Evolutionary conservation across 179 eudicot genomes (phyloP).

Genomic region (Amaranthus tricolor): DNA sequence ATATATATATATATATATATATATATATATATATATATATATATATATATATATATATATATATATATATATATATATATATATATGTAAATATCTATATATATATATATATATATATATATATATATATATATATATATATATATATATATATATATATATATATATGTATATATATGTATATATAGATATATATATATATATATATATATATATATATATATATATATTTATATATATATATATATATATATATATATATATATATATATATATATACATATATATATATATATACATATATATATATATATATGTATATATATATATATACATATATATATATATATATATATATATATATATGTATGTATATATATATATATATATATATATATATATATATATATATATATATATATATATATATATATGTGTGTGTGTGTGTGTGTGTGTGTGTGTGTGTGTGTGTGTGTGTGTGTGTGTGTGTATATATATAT

Average conservation of each 20-base stretch:
- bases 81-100: no score
- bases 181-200: no score
- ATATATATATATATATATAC: background rate
- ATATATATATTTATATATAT: background rate
- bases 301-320: background rate
- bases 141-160: background rate
- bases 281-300: background rate
- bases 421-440: background rate
- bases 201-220: background rate
- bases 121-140: conserved; percentile 2
- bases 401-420: background rate
- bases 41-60: background rate
- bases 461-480: no score
- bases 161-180: background rate
- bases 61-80: background rate
- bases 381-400: background rate
- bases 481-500: no score
- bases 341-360: background rate
- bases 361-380: background rate
- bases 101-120: background rate
- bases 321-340: background rate
- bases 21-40: conserved; percentile 2
- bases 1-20: background rate
- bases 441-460: no score
- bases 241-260: background rate